Percentiles rank a stretch among this genome's conserved stretches.
These are phyloP conservation scores for Claviceps sp. DNA, from an alignment of 2,329 filamentous ascomycete genomes.

Conservation along the genomic window DNA sequence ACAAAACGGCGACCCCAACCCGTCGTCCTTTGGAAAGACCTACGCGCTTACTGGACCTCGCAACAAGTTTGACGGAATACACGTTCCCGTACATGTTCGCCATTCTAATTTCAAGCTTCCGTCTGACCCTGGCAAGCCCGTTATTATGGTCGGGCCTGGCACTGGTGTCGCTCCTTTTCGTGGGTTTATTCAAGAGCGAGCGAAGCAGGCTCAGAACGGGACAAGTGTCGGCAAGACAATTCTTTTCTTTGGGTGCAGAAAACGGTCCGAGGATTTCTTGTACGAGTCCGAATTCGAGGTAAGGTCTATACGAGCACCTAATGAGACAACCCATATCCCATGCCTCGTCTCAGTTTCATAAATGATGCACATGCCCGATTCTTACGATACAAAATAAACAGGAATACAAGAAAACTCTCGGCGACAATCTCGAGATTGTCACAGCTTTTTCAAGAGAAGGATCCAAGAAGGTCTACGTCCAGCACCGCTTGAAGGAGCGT, in stretches of 20 bases:
- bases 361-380: not conserved
- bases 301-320: slow-evolving; percentile 25
- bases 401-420: slow-evolving; percentile 72
- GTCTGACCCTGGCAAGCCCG: slow-evolving; percentile 81
- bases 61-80: slow-evolving; percentile 94
- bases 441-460: slow-evolving; percentile 91
- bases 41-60: slow-evolving; percentile 82
- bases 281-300: slow-evolving; percentile 90
- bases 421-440: slow-evolving; percentile 79
- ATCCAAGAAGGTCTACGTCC: slow-evolving; percentile 86
- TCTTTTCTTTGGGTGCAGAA: slow-evolving; percentile 92
- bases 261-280: slow-evolving; percentile 76
- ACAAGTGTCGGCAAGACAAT: slow-evolving; percentile 75
- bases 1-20: slow-evolving; percentile 76
- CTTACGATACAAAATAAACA: slow-evolving; percentile 25
- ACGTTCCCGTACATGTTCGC: slow-evolving; percentile 87
- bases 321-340: not conserved
- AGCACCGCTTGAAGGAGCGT: slow-evolving; percentile 77
- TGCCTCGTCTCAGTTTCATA: too few species aligned
- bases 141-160: slow-evolving; percentile 93
- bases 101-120: slow-evolving; percentile 99
- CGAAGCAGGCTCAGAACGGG: slow-evolving; percentile 66
- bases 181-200: slow-evolving; percentile 87
- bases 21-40: slow-evolving; percentile 69
- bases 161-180: slow-evolving; percentile 96